Evolutionary conservation across 2,329 filamentous ascomycete genomes (phyloP).

Genomic region (Hortaea werneckii): DNA sequence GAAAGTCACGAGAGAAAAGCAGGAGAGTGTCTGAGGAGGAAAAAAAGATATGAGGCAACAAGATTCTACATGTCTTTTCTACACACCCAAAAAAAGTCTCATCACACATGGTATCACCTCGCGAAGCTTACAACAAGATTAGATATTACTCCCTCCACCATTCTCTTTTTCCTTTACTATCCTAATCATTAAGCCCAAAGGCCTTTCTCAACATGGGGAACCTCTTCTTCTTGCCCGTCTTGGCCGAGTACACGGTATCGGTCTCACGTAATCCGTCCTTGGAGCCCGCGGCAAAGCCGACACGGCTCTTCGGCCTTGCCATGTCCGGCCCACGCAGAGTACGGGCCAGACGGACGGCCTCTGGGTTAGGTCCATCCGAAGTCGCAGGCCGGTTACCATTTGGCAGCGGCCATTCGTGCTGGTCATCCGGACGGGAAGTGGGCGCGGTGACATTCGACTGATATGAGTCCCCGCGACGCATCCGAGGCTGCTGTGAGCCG

Average conservation of each 20-base stretch:
- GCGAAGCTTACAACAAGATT: neutral
- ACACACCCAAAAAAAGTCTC: no score
- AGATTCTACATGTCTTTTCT: no score
- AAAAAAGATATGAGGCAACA: no score
- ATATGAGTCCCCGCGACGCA: constrained; percentile 14
- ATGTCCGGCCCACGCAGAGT: constrained; percentile 14
- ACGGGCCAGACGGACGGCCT: constrained; percentile 13
- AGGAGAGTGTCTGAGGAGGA: no score
- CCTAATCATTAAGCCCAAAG: constrained; percentile 48
- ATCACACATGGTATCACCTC: no score
- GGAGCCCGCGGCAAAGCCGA: constrained; percentile 5
- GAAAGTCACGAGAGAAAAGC: no score
- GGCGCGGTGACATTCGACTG: constrained; percentile 18
- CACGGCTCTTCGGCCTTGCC: neutral
- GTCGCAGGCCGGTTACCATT: constrained; percentile 20
- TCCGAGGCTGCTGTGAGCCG: constrained; percentile 7
- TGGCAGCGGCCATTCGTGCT: neutral
- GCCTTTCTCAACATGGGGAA: constrained; percentile 57
- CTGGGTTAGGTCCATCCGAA: constrained; percentile 23
- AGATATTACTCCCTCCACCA: neutral
- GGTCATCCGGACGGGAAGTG: constrained; percentile 11
- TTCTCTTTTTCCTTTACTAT: neutral
- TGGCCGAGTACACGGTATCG: constrained; percentile 22
- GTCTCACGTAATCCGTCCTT: constrained; percentile 2
- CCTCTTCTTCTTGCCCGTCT: constrained; percentile 50